phyloP scores from a whole-genome alignment of 768 basidiomycete species.

The Termitomyces sp. region DNA sequence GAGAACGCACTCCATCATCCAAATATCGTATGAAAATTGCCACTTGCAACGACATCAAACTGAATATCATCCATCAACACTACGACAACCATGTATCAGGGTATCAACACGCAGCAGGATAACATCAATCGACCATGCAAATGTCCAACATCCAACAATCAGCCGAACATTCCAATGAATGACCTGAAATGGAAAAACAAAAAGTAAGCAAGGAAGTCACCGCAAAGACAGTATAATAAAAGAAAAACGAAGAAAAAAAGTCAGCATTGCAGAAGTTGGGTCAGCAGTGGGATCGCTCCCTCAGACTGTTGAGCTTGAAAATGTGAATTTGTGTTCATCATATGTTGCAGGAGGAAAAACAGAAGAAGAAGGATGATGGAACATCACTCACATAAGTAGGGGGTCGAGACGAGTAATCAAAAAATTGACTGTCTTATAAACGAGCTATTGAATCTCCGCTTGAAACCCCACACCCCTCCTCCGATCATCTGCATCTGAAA shows the following conservation, averaged over 20 bases:
- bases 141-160: too few relatives aligned
- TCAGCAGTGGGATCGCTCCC: slow-evolving; percentile 43
- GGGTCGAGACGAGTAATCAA: neutral
- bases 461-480: neutral
- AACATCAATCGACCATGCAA: too few relatives aligned
- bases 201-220: too few relatives aligned
- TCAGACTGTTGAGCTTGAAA: slow-evolving; percentile 63
- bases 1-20: too few relatives aligned
- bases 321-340: slow-evolving; percentile 55
- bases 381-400: neutral
- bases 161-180: too few relatives aligned
- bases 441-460: neutral
- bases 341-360: neutral
- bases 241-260: neutral
- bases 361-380: neutral
- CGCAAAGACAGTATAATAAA: neutral
- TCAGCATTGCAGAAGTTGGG: slow-evolving; percentile 59
- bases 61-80: too few relatives aligned
- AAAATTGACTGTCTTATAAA: neutral
- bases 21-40: too few relatives aligned
- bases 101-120: too few relatives aligned
- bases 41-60: too few relatives aligned
- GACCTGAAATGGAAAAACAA: too few relatives aligned
- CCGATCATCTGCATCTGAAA: neutral
- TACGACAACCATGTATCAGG: too few relatives aligned